Evolutionary conservation across 352 stramenopile genomes (phyloP).

Genomic region (Phytophthora cactorum): DNA sequence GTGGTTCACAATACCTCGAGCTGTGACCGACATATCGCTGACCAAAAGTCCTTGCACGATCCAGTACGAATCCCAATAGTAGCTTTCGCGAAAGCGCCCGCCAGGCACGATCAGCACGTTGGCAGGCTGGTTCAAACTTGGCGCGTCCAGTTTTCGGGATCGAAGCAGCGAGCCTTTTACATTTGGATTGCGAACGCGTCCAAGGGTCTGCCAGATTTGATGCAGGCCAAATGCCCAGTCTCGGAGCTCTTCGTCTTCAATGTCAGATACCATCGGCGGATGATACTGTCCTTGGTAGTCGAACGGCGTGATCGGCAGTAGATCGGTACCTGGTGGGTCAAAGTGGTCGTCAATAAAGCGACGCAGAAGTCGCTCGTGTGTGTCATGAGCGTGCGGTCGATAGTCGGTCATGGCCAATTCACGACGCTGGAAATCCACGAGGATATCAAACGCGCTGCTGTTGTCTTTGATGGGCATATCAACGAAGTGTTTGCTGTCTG

Average conservation of each 20-base stretch:
- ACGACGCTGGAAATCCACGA: slow-evolving; percentile 70
- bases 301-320: slow-evolving; percentile 71
- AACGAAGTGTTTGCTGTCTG: slow-evolving; percentile 93
- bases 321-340: slow-evolving; percentile 74
- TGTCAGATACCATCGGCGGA: slow-evolving; percentile 61
- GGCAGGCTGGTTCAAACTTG: slow-evolving; percentile 39
- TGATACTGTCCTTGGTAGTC: slow-evolving; percentile 64
- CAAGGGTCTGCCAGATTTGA: slow-evolving; percentile 76
- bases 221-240: slow-evolving; percentile 80
- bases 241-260: slow-evolving; percentile 55
- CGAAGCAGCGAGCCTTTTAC: slow-evolving; percentile 68
- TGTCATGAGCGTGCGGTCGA: slow-evolving; percentile 18
- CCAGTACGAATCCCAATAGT: slow-evolving; percentile 96
- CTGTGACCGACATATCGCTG: slow-evolving; percentile 81
- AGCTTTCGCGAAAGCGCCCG: slow-evolving; percentile 92
- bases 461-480: slow-evolving; percentile 92
- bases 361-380: slow-evolving; percentile 53
- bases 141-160: slow-evolving; percentile 42
- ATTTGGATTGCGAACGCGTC: slow-evolving; percentile 54
- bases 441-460: slow-evolving; percentile 71
- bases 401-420: slow-evolving; percentile 66
- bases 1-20: slow-evolving; percentile 84
- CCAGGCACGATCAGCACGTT: slow-evolving; percentile 89
- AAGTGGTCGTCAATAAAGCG: slow-evolving; percentile 87
- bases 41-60: slow-evolving; percentile 90